A percentile compares a stretch with the other conserved stretches of the same genome.
These are phyloP conservation scores for Fraxinus latifolia DNA, from an alignment of 305 asterid species.

Conservation along the genomic window DNA sequence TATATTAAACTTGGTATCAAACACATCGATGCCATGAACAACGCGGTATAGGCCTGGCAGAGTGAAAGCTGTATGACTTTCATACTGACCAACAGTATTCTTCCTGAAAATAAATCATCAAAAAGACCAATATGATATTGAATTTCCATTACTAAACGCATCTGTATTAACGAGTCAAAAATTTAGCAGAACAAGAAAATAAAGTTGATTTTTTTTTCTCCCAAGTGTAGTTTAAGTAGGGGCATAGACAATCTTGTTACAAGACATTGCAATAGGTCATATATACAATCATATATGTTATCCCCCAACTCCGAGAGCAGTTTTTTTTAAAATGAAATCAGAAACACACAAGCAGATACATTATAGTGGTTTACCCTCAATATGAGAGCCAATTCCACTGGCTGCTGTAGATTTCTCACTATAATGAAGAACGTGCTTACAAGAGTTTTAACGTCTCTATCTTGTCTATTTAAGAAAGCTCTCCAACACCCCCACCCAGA, in stretches of 20 bases:
- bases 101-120: conserved; percentile 49
- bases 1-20: conserved; percentile 94
- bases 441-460: background rate
- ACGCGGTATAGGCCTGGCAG: conserved; percentile 88
- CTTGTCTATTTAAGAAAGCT: background rate
- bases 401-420: background rate
- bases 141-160: background rate
- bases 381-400: background rate
- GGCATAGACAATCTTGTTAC: background rate
- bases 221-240: background rate
- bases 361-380: background rate
- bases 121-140: background rate
- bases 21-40: conserved; percentile 95
- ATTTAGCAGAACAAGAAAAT: background rate
- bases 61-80: conserved; percentile 84
- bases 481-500: background rate
- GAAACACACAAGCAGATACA: background rate
- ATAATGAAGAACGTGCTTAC: background rate
- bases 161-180: background rate
- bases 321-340: background rate
- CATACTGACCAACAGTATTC: conserved; percentile 91
- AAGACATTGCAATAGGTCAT: background rate
- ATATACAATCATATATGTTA: background rate
- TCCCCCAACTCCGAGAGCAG: background rate
- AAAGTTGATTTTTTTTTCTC: background rate